Evolutionary conservation across 2,329 filamentous ascomycete genomes (phyloP), one percentile per base, ranked within the genome.

Genomic region (Elsinoe ampelina): DNA sequence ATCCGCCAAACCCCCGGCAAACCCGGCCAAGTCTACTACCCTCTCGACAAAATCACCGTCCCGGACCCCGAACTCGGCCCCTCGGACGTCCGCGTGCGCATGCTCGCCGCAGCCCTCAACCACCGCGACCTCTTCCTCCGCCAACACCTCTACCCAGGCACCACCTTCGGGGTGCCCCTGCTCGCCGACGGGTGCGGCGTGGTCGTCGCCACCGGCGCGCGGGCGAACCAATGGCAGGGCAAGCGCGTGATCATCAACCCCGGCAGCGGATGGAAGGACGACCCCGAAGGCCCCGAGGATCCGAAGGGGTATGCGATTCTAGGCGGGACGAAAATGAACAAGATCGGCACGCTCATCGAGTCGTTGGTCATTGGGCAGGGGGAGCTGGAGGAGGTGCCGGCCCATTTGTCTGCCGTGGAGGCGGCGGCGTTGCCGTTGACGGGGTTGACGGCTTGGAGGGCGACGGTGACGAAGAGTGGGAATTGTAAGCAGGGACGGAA

Each of bases 121-220:
- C 93, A 97, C 75, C 87, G 91, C 65, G 93, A 97, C 71, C 82
- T 95, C 63, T 97, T 96, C 75, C 87, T 95, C 72, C 87, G 92
- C 56, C 90, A 93, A 71, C 86, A 91, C 67, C 82, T 95, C 39
- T 97, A 97, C 75, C 92, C 92, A 0, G 86, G 82, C 63, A 86
- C 89, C 55, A 85, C 86, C 11, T 95, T 95, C 70, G 79, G 81
- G 59, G 77, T 84, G 5, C 89, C 92, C 1, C 75, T 97, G 41
- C 80, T 95, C 22, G 83, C 90, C 59, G 92, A 97, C 68, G 92
- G 89, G 61, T 84, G 80, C 63, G 92, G 91, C 56, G 75, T 80
- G 58, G 88, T 97, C 3, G 78, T 84, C 30, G 74, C 77, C 3
- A 73, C 82, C 2, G 88, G 89, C 11, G 69, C 79, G 1, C 72